Conservation (phyloP, 2,329 filamentous ascomycete genomes). For the Ophiostoma quercus region DNA sequence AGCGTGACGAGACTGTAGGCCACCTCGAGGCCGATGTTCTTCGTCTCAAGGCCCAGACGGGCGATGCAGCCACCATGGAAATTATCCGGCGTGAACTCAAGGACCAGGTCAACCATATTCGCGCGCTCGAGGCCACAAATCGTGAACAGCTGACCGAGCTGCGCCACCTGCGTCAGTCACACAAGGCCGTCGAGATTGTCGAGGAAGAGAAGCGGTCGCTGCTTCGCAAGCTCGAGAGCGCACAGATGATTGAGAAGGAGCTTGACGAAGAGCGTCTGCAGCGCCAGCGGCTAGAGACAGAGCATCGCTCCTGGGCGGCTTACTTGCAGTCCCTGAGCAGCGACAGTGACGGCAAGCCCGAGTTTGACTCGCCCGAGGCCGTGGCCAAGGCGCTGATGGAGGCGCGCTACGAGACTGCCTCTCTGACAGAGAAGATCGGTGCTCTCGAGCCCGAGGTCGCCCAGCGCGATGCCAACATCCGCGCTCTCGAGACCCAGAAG, state of each 20-base stretch:
- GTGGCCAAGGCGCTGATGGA: slow-evolving; percentile 79
- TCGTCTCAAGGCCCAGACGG: slow-evolving; percentile 76
- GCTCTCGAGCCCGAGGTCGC: slow-evolving; percentile 70
- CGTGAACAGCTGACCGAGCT: slow-evolving; percentile 75
- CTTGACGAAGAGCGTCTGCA: slow-evolving; percentile 75
- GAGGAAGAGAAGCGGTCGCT: slow-evolving; percentile 90
- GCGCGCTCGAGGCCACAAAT: slow-evolving; percentile 72
- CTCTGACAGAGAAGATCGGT: slow-evolving; percentile 75
- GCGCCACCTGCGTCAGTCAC: slow-evolving; percentile 70
- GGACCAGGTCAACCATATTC: slow-evolving; percentile 88
- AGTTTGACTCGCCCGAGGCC: slow-evolving; percentile 83
- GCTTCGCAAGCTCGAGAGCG: slow-evolving; percentile 68
- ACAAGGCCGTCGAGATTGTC: slow-evolving; percentile 86
- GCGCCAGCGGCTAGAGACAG: slow-evolving; percentile 80
- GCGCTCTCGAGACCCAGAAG: slow-evolving; percentile 65
- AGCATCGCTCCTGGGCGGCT: slow-evolving; percentile 78
- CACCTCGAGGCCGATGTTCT: slow-evolving; percentile 78
- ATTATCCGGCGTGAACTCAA: slow-evolving; percentile 83
- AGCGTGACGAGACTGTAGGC: slow-evolving; percentile 66
- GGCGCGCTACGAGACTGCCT: slow-evolving; percentile 73
- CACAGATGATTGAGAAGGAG: slow-evolving; percentile 69
- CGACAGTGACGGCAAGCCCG: slow-evolving; percentile 57
- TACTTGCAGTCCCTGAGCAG: slow-evolving; percentile 68
- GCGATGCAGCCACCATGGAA: slow-evolving; percentile 76
- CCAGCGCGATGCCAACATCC: slow-evolving; percentile 71